phyloP scores from a whole-genome alignment of 441 rosid genomes.

The Pelargonium cotyledonis region DNA sequence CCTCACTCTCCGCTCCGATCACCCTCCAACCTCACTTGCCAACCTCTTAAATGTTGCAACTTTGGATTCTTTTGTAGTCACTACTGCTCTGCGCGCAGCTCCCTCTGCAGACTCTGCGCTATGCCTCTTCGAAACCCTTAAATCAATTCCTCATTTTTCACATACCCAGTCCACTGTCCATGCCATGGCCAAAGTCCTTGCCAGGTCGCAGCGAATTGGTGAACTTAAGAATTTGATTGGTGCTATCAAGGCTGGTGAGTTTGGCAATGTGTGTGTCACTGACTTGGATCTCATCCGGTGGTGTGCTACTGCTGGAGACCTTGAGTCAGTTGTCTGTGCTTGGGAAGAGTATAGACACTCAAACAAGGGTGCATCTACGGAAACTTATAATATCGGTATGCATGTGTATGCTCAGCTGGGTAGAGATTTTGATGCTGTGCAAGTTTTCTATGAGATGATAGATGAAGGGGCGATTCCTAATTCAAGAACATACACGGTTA shows the following conservation, averaged over 20 bases:
- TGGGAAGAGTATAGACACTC: slow-evolving; percentile 52
- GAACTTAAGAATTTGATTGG: slow-evolving; percentile 48
- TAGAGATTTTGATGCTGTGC: slow-evolving; percentile 42
- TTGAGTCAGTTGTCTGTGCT: slow-evolving; percentile 41
- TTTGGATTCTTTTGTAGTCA: slow-evolving; percentile 63
- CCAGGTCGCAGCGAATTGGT: slow-evolving; percentile 38
- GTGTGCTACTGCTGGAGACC: slow-evolving; percentile 50
- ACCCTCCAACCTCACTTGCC: slow-evolving; percentile 25
- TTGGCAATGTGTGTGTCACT: slow-evolving; percentile 39
- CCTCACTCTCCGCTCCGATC: slow-evolving; percentile 47
- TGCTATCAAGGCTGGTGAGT: slow-evolving; percentile 42
- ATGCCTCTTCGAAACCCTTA: slow-evolving; percentile 41
- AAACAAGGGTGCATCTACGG: slow-evolving; percentile 46
- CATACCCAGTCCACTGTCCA: slow-evolving; percentile 45
- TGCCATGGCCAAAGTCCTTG: slow-evolving; percentile 67
- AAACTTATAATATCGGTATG: slow-evolving; percentile 65
- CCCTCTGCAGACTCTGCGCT: slow-evolving; percentile 64
- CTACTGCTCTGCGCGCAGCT: slow-evolving; percentile 60
- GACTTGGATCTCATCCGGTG: slow-evolving; percentile 66
- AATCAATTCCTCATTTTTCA: slow-evolving; percentile 28
- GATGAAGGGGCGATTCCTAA: slow-evolving; percentile 70
- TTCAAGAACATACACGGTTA: slow-evolving; percentile 70
- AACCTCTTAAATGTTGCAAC: slow-evolving; percentile 49
- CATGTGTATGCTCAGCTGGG: slow-evolving; percentile 38
- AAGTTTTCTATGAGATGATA: slow-evolving; percentile 44